Evolutionary conservation across 139 green algal genomes (phyloP), one percentile per base, ranked within the genome.

Genomic region (Raphidocelis subcapitata): DNA sequence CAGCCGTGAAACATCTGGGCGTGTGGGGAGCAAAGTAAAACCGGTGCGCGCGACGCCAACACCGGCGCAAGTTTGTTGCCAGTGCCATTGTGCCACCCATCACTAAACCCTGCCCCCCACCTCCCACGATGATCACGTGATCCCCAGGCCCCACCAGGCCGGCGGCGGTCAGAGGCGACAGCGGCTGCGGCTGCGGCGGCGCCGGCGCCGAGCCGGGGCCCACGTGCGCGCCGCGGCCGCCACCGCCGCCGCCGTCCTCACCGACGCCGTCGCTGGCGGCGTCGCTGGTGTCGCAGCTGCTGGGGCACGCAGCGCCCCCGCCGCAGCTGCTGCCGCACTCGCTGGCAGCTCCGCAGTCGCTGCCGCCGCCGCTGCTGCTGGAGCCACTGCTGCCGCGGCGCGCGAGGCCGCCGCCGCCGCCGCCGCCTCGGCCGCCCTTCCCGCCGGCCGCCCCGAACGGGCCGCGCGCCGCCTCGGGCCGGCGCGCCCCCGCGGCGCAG

Each of bases 91-190:
- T 49, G 41, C 8, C 8, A 49, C 12, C 41, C 8, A 49, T 20
- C 41, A 8, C 8, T 12, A 49, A 20, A 49, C 12, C 41, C 41
- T 20, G 41, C 41, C 41, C 41, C 41, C 8, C 41, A 49, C 41
- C 41, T 14, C 64, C 64, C 15, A 70, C 28, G 20, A 70, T 59
- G 2, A 70, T 4, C 15, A 70, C 64, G 41, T 31, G 32, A 21
- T 70, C 64, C 35, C 64, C 64, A 29, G 64, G 64, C 64, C 14
- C 24, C 64, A 70, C 37, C 36, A 70, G n/a, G 29, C 64, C 64
- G 1, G 36, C 37, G 24, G 52, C 24, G 37, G 23, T 1, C 41
- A 70, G 64, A 2, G 14, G 23, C 24, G 55, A 16, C 29, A 28
- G 59, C 31, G n/a, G 29, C 29, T 65, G 31, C 59, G 28, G 60